These are phyloP conservation scores for Metarhizium album DNA, from an alignment of 2,329 filamentous ascomycete genomes.

Conservation along the genomic window DNA sequence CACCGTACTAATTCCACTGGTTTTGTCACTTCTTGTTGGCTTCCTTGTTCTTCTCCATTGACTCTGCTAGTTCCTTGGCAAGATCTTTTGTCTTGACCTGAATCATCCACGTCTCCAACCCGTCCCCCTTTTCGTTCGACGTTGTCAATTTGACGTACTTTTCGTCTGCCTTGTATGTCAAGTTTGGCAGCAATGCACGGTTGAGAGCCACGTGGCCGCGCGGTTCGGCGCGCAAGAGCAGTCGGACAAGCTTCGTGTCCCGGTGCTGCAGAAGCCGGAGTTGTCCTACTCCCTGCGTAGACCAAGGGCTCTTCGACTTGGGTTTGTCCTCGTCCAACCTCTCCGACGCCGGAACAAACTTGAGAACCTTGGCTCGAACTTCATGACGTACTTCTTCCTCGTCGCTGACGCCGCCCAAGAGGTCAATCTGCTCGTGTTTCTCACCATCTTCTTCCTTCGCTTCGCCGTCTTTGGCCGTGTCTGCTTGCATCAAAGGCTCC, in stretches of 20 bases:
- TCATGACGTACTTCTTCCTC: conserved; percentile 62
- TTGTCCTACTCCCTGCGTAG: conserved; percentile 58
- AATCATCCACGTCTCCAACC: conserved; percentile 59
- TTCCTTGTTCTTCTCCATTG: conserved; percentile 42
- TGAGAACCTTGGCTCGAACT: conserved; percentile 58
- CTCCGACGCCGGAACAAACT: conserved; percentile 40
- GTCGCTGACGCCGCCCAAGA: conserved; percentile 58
- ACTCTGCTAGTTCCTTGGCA: conserved; percentile 40
- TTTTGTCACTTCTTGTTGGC: conserved; percentile 44
- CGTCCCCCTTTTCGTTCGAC: conserved; percentile 45
- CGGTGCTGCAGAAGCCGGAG: conserved; percentile 67
- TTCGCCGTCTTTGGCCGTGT: conserved; percentile 26
- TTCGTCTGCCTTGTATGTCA: conserved; percentile 49
- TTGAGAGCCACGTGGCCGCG: conserved; percentile 67
- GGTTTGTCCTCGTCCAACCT: conserved; percentile 33
- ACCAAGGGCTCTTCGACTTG: conserved; percentile 51
- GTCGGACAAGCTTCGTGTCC: conserved; percentile 51
- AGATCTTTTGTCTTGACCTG: conserved; percentile 56
- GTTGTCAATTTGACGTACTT: conserved; percentile 52
- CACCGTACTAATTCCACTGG: neutral
- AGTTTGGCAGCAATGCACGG: conserved; percentile 48
- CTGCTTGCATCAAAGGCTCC: conserved; percentile 39
- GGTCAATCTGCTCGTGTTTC: conserved; percentile 58
- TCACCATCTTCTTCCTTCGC: conserved; percentile 41
- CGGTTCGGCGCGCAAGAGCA: conserved; percentile 66